Conservation (phyloP, 1,284 basidiomycete species). For the Moesziomyces sp. region DNA sequence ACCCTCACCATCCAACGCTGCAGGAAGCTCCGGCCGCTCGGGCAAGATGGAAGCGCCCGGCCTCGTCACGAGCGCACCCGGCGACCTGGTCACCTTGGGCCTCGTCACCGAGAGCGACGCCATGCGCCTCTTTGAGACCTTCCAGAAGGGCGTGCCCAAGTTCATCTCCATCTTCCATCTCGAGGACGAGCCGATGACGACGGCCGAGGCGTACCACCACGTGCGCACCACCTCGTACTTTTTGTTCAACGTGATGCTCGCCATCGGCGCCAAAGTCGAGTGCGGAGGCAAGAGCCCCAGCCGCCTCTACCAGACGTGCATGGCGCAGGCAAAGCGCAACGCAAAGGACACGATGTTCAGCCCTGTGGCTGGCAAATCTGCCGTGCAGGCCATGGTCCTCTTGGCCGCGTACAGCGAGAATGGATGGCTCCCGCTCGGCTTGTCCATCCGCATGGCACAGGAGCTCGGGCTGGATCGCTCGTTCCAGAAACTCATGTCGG, state of each 20-base stretch:
- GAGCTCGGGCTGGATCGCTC: constrained; percentile 90
- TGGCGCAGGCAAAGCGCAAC: constrained; percentile 93
- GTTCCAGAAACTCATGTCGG: constrained; percentile 79
- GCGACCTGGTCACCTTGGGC: constrained; percentile 43
- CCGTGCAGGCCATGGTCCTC: constrained; percentile 91
- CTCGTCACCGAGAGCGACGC: constrained; percentile 84
- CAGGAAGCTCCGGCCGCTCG: constrained; percentile 9
- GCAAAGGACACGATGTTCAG: constrained; percentile 90
- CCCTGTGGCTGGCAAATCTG: constrained; percentile 90
- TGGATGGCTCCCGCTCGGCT: constrained; percentile 89
- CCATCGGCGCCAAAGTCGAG: constrained; percentile 88
- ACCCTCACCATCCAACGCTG: constrained; percentile 13
- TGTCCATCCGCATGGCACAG: constrained; percentile 92
- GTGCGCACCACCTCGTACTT: constrained; percentile 89
- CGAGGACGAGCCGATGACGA: constrained; percentile 90
- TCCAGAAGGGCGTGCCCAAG: constrained; percentile 71
- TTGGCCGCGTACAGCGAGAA: constrained; percentile 92
- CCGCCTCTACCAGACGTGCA: constrained; percentile 85
- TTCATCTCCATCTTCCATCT: constrained; percentile 95
- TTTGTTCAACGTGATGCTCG: constrained; percentile 89
- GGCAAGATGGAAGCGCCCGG: constrained; percentile 49
- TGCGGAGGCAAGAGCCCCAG: constrained; percentile 85
- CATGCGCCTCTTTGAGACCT: constrained; percentile 61
- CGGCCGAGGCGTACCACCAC: constrained; percentile 73
- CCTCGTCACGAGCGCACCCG: constrained; percentile 21